Percentiles rank a stretch among this genome's conserved stretches.
These are phyloP conservation scores for Globisporangium irregulare DNA, from an alignment of 352 stramenopile genomes.

Conservation along the genomic window DNA sequence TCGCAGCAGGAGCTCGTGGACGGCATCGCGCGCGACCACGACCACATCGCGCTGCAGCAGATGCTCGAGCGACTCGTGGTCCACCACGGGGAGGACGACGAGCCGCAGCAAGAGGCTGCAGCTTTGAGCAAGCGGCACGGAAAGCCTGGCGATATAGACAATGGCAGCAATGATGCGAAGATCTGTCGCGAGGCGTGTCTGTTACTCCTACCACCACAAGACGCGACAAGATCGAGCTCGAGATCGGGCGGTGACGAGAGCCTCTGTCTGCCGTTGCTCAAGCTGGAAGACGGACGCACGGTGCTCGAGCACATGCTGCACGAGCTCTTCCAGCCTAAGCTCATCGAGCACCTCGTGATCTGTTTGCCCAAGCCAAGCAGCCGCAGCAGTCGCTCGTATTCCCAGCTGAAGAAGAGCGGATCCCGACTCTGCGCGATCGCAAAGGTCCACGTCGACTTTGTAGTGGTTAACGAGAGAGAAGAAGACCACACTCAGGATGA, in stretches of 20 bases:
- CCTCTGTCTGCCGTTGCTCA: neutral
- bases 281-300: neutral
- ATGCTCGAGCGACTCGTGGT: conserved; percentile 12
- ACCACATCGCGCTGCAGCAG: conserved; percentile 16
- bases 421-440: conserved; percentile 6
- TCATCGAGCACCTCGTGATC: conserved; percentile 23
- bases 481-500: neutral
- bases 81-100: no score
- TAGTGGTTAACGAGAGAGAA: conserved; percentile 2
- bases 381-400: neutral
- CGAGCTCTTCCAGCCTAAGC: conserved; percentile 15
- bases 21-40: conserved; percentile 19
- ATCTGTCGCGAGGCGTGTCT: conserved; percentile 21
- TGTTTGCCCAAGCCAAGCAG: conserved; percentile 2
- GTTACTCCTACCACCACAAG: conserved; percentile 9
- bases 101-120: neutral
- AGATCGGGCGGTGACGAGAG: neutral
- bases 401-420: conserved; percentile 1
- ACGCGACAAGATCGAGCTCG: neutral
- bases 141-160: neutral
- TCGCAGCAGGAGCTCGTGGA: conserved; percentile 26
- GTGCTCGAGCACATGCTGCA: conserved; percentile 18
- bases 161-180: neutral
- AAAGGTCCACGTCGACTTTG: conserved; percentile 14
- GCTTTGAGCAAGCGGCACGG: neutral